phyloP scores from a whole-genome alignment of 2,329 filamentous ascomycete genomes.

The Botrytis elliptica region DNA sequence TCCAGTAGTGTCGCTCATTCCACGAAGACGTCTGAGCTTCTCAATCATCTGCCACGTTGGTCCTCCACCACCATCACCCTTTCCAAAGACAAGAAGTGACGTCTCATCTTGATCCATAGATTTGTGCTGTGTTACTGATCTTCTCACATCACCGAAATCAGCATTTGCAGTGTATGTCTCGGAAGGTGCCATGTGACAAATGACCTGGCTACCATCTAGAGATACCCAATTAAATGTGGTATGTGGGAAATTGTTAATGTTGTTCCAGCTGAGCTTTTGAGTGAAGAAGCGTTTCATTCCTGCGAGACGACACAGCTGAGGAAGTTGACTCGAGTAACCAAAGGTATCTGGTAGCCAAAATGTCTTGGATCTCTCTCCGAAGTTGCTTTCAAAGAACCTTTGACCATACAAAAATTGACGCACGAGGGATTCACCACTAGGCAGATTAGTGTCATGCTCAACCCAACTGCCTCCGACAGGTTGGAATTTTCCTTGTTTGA shows the following conservation, averaged over 20 bases:
- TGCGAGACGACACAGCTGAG: constrained; percentile 88
- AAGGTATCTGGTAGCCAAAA: constrained; percentile 99
- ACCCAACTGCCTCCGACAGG: constrained; percentile 98
- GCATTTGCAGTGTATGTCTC: constrained; percentile 96
- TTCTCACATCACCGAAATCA: constrained; percentile 89
- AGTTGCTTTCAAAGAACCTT: constrained; percentile 88
- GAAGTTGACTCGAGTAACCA: constrained; percentile 92
- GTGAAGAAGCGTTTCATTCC: constrained; percentile 97
- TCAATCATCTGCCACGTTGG: constrained; percentile 93
- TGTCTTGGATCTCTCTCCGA: constrained; percentile 82
- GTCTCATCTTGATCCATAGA: constrained; percentile 91
- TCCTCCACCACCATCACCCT: constrained; percentile 93
- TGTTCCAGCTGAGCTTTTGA: constrained; percentile 99
- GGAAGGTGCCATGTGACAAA: constrained; percentile 95
- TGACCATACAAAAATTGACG: constrained; percentile 96
- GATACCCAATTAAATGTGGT: constrained; percentile 99
- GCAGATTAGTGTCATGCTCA: constrained; percentile 97
- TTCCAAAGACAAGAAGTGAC: constrained; percentile 90
- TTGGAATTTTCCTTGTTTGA: constrained; percentile 87
- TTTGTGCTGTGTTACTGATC: constrained; percentile 90
- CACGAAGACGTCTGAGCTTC: constrained; percentile 88
- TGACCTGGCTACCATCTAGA: constrained; percentile 90
- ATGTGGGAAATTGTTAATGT: constrained; percentile 98
- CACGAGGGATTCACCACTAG: constrained; percentile 89
- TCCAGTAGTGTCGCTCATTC: constrained; percentile 83